Evolutionary conservation across 2,329 filamentous ascomycete species (phyloP), one percentile per base, ranked within the genome.

Genomic region (Didymella segeticola): DNA sequence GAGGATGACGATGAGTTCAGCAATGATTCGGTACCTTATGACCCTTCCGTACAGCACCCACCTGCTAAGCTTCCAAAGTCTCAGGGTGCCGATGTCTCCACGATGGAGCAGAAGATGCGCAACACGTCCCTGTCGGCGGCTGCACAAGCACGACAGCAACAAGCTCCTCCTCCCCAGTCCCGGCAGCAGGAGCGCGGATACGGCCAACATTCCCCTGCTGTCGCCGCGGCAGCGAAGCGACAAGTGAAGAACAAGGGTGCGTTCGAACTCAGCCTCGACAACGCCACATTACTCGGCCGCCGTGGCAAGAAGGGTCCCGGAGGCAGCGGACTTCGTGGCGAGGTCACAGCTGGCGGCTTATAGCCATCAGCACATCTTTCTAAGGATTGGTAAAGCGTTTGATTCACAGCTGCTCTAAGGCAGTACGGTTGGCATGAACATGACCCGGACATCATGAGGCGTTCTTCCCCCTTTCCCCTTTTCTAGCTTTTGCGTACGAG

Each of bases 241-340:
- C 91, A 91, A 69, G 91, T 95, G 52, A 83, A 82, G 58, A 86
- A 89, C 63, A 90, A 88, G 75, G 92, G 91, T 26, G 87, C 89
- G 0, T 99, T 99, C 63, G 95, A 99, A 76, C 83, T 99, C 39
- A 97, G 87, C 69, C 79, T 99, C 30, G 91, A 96, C 61, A 95
- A 95, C 50, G 90, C 95, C 1, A 98, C 93, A 1, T 77, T 99
- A 45, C 80, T 99, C 4, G 93, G 93, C 26, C 86, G 93, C 64
- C 79, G 86, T 60, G 79, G 80, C 23, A 84, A 82, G 73, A 81
- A 80, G 71, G 56, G 48, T 1, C 59, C 60, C 2, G 75, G 73
- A 48, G 75, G 74, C 1, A 82, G 80, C 62, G 73, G 75, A 4
- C 60, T 83, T 65, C 69, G 80, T 58, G 73, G 80, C 56, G 68